phyloP scores from a whole-genome alignment of 257 asterid species.

The Nicotiana paniculata region DNA sequence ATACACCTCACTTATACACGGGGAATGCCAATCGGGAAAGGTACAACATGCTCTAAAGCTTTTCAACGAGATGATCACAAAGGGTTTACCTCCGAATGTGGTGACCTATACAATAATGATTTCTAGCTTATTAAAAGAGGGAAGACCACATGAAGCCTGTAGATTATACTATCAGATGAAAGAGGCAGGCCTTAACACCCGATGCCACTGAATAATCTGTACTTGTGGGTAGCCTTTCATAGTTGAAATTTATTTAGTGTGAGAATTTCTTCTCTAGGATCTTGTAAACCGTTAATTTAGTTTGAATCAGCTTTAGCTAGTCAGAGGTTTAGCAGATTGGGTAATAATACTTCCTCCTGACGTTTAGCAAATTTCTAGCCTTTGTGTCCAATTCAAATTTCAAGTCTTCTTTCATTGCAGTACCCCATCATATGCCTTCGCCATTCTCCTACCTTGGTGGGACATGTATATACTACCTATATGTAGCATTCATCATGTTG shows the following conservation, averaged over 20 bases:
- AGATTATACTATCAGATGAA: conserved; percentile 67
- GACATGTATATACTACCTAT: neutral
- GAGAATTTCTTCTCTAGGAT: neutral
- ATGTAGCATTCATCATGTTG: neutral
- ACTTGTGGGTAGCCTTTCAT: neutral
- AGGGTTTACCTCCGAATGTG: conserved; percentile 37
- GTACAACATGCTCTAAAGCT: conserved; percentile 50
- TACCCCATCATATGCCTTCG: neutral
- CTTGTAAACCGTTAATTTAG: neutral
- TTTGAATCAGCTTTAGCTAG: no score
- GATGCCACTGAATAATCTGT: neutral
- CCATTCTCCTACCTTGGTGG: neutral
- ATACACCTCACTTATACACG: conserved; percentile 65
- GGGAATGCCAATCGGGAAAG: conserved; percentile 59
- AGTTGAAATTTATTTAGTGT: neutral
- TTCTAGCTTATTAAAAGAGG: conserved; percentile 56
- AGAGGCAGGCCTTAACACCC: conserved; percentile 20
- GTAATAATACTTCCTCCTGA: no score
- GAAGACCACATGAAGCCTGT: conserved; percentile 75
- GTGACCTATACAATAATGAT: conserved; percentile 54
- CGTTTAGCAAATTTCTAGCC: no score
- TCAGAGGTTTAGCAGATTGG: no score
- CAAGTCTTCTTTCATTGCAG: neutral
- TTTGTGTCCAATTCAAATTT: no score
- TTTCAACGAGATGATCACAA: conserved; percentile 48